Base-by-base conservation (phyloP, 768 basidiomycete species). In the Tulasnella sp. region DNA sequence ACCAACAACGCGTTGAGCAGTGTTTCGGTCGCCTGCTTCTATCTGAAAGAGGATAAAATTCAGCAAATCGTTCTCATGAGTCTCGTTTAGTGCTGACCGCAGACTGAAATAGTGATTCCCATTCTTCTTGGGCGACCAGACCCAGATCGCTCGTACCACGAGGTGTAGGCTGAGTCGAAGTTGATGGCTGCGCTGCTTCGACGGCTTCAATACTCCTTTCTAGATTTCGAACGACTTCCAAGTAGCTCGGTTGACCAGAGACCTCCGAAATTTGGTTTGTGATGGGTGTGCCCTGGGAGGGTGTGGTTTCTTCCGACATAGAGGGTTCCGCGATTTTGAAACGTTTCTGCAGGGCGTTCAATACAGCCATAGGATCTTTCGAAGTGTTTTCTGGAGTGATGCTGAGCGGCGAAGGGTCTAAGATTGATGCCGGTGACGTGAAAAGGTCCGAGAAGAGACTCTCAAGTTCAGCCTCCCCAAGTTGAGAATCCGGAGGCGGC, bases 121-220 rank as follows among this genome's bases (percentile, higher is more conserved):
- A 87, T 77, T 91, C 89, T 11, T 78, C 74, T 19, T 79, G 63
- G 0, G 88, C 83, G 22, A 90, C 77, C 11, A 88, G 70, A 17
- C 82, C 81, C 3, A 86, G 76, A 19, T 85, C 83, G 22, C 87
- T 75, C 1, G 34, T 19, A n/a, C 34, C 17, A 1, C 16, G n/a
- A 6, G 62, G 5, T 32, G 35, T 41, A 5, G 40, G 32, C 22
- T 35, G 34, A 0, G 26, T 72, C 26, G 71, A 72, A 2, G 71
- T 41, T 16, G 71, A 63, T 37, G 71, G 62, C 26, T 36, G 35
- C 5, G 71, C n/a, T 37, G 19, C 62, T 72, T 72, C 71, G 5
- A 22, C 71, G 22, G 59, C 32, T 1, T 32, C 12, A 14, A 72
- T 41, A n/a, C n/a, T 62, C 19, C 32, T 35, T 65, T 72, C 62